Evolutionary conservation across 106 monocot genomes (phyloP), one percentile per base, ranked within the genome.

Genomic region (Acanthochlamys bracteata): DNA sequence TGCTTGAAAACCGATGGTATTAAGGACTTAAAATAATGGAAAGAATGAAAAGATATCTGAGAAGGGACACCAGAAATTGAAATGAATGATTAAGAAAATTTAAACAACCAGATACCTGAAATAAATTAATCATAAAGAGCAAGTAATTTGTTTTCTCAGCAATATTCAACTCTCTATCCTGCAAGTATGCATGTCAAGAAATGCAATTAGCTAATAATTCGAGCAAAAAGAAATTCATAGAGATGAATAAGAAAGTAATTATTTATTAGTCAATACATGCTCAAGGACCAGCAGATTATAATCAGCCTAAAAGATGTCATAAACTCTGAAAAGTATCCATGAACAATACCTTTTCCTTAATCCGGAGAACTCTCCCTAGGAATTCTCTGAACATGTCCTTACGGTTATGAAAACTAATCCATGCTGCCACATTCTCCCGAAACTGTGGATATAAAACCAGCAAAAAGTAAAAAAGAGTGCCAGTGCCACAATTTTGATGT

Each of bases 111-210:
- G 63, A 66, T 72, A 94, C 93, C 93, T 98, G 96, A 74, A 98
- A 98, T 43, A 87, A 84, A 73, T 96, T 90, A 49, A 96, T 96
- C 95, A 96, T 80, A 77, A 90, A 96, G 45, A 98, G 78, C 67
- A 91, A 69, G 71, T 98, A 92, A 64, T 92, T 98, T 65, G 92
- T 98, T 81, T 98, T 98, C 74, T 98, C 98, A 19, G 83, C 85
- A 45, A 84, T 88, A 39, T 65, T 83, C 54, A 89, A 73, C 22
- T 41, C 27, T 71, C 88, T 85, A 78, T 77, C 92, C 92, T 98
- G 60, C 25, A 74, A 71, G 20, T 16, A 11, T 55, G 46, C 7
- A 19, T 42, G 55, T 51, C 53, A 53, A 60, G 16, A 51, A 21
- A 57, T 23, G 26, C n/a, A 13, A 10, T 55, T 55, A 49, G 49